Evolutionary conservation across 176 grass and related monocot genomes (phyloP), one percentile per base, ranked within the genome.

Genomic region (Oropetium thomaeum): DNA sequence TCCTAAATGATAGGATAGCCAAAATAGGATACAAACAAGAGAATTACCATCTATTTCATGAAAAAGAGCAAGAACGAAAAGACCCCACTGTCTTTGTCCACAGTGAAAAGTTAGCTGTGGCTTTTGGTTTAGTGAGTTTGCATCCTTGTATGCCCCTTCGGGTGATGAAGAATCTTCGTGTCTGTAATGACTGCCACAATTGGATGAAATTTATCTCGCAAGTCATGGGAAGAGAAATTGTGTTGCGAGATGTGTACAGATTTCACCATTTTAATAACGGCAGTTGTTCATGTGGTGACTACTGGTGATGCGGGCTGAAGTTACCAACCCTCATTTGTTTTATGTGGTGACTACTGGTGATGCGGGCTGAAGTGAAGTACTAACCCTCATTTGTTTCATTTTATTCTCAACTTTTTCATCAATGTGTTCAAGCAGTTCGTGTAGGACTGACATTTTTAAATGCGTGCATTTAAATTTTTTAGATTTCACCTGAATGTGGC

Each of bases 271-370:
- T 89, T 82, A 77, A 57, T 37, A 79, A 54, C 0, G 84, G 90
- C 13, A 87, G 14, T 29, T 93, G 90, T 80, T 93, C 84, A 40
- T 93, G 90, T 71, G 81, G 81, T 78, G 90, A 87, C 35, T 93
- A 81, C 78, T 93, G 90, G 90, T 89, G 72, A 93, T 84, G 1
- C 55, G 12, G 23, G 8, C 42, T 32, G 12, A 70, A 51, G 27
- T 77, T 37, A 5, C 35, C 5, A 7, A n/a, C n/a, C n/a, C n/a
- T n/a, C n/a, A n/a, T n/a, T n/a, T n/a, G n/a, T n/a, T n/a, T n/a
- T n/a, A n/a, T n/a, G 90, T 71, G 81, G 81, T 78, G 90, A 87
- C 35, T 93, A 81, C 78, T 93, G 90, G 90, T 89, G 72, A 93
- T 84, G 1, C 5, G 4, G 26, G 10, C 47, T 29, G 10, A 78